Percentiles rank a stretch among this genome's conserved stretches.
These are phyloP conservation scores for Chaetomium globosum DNA, from an alignment of 2,329 filamentous ascomycete species.

Conservation along the genomic window DNA sequence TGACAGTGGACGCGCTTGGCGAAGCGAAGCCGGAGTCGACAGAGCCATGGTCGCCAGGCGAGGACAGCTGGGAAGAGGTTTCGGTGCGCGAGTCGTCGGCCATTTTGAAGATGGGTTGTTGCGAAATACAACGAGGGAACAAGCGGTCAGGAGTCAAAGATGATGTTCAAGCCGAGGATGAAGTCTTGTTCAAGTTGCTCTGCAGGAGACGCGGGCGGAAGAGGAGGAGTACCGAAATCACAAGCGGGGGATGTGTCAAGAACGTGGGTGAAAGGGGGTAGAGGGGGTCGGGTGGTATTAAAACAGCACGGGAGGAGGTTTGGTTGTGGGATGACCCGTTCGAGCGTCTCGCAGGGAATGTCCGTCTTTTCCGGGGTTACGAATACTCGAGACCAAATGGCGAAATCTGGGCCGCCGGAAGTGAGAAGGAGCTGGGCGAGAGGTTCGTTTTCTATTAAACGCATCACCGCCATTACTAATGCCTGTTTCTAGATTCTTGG, in stretches of 20 bases:
- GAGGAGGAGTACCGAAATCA: constrained; percentile 10
- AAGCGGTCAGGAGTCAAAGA: neutral
- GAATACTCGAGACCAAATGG: constrained; percentile 20
- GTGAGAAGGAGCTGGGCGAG: neutral
- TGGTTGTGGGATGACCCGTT: constrained; percentile 22
- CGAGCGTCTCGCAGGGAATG: constrained; percentile 26
- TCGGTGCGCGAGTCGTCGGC: constrained; percentile 42
- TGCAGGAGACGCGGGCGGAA: constrained; percentile 10
- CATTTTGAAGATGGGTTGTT: constrained; percentile 33
- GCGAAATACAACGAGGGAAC: neutral
- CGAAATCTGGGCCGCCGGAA: constrained; percentile 18
- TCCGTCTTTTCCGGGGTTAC: constrained; percentile 22
- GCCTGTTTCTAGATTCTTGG: constrained; percentile 25
- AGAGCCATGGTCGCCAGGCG: constrained; percentile 44
- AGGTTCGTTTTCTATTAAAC: constrained; percentile 15
- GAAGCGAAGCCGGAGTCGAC: constrained; percentile 86
- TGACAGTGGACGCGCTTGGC: constrained; percentile 59
- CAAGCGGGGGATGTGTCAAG: constrained; percentile 22
- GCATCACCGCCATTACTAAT: constrained; percentile 32
- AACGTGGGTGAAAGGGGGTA: constrained; percentile 13
- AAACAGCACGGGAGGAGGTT: constrained; percentile 20
- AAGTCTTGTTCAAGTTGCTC: neutral
- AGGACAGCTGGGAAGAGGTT: constrained; percentile 47
- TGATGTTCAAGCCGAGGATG: neutral
- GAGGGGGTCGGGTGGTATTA: constrained; percentile 27